A percentile compares a stretch with the other conserved stretches of the same genome.
These are phyloP conservation scores for Pouteria glomerata DNA, from an alignment of 148 eudicot species.

Conservation along the genomic window DNA sequence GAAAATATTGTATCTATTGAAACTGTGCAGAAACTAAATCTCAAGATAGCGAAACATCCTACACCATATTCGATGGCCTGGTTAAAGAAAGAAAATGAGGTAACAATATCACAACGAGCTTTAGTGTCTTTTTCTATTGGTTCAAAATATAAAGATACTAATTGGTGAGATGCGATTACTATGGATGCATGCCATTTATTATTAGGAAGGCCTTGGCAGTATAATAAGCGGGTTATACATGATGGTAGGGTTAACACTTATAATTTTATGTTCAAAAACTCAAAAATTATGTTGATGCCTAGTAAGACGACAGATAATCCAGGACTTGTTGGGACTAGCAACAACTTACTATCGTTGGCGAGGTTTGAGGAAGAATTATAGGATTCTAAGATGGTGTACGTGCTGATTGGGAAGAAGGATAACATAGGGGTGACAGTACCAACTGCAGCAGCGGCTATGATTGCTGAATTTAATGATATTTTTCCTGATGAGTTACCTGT, in stretches of 20 bases:
- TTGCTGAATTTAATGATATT: too few relatives aligned
- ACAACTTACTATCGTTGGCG: not conserved
- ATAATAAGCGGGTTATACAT: not conserved
- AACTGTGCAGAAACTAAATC: too few relatives aligned
- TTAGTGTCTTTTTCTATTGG: not conserved
- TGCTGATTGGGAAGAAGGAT: not conserved
- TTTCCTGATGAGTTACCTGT: too few relatives aligned
- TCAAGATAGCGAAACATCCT: too few relatives aligned
- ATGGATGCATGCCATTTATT: not conserved
- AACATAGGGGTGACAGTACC: too few relatives aligned
- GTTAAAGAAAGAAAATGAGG: not conserved
- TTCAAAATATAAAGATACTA: not conserved
- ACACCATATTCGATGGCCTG: too few relatives aligned
- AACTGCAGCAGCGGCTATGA: not conserved
- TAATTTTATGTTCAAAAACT: too few relatives aligned
- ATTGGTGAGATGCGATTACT: not conserved
- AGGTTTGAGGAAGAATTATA: too few relatives aligned
- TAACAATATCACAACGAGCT: not conserved
- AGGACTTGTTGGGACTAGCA: not conserved
- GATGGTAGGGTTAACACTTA: not conserved
- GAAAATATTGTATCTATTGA: too few relatives aligned
- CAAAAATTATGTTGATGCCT: not conserved
- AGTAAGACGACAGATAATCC: not conserved
- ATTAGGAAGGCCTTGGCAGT: not conserved
- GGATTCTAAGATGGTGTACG: not conserved